Base-by-base conservation (phyloP, 2,329 filamentous ascomycete genomes). In the Trichoderma pleuroti region DNA sequence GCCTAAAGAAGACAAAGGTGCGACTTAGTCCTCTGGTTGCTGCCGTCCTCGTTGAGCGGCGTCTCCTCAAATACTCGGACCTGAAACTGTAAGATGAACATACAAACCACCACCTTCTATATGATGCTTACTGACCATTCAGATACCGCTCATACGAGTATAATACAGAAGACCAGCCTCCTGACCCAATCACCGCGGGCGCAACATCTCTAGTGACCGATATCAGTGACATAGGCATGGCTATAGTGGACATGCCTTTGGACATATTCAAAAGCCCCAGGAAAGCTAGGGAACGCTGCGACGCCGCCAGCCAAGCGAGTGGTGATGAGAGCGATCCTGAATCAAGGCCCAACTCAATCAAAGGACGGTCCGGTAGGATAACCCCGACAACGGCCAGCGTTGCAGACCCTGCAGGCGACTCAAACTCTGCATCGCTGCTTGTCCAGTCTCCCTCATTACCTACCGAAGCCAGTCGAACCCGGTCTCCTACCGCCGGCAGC, bases 191-290 rank as follows among this genome's bases (percentile, higher is more conserved):
- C 28, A 90, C 91, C 16, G 93, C 93, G 24, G 92, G 90, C 18
- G 90, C 93, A 0, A 88, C 89, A 57, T 93, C 94, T 0, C 81
- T 98, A 1, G 83, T 97, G n/a, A 92, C 92, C 7, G 95, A 94
- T n/a, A 84, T 96, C 60, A 90, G 91, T 30, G 91, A 88, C 49
- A 90, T 98, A 70, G 88, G 92, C 76, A 92, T 97, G 87, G 93
- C 93, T 1, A 86, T 97, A 52, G 92, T 92, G 1, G 93, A 97
- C 76, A 86, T 91, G 74, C 88, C 88, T 2, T 81, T 86, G 21
- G 86, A 88, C 71, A 78, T 90, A 6, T 87, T 89, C 78, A 86
- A 84, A 62, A 76, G 76, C 32, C 65, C 65, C 1, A 71, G 56
- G n/a, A 62, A 71, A 26, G 52, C 57, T 24, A 39, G 62, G 6